Evolutionary conservation across 176 grass and related monocot genomes (phyloP).

Genomic region (Pontederia paniculata): DNA sequence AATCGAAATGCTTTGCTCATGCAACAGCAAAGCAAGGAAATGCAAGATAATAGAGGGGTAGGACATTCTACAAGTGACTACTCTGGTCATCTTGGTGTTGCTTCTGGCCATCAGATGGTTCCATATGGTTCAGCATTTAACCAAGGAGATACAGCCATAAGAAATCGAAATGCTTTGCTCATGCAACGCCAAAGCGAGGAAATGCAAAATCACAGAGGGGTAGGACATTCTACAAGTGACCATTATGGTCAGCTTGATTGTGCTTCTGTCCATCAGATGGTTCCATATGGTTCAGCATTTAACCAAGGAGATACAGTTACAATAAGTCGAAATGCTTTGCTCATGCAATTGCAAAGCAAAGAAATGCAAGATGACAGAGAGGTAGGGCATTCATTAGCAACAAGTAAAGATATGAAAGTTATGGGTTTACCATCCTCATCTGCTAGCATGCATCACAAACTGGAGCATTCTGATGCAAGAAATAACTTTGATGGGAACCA

Average conservation of each 20-base stretch:
- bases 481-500: conserved; percentile 37
- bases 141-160: conserved; percentile 32
- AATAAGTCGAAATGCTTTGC: conserved; percentile 47
- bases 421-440: conserved; percentile 33
- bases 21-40: conserved; percentile 48
- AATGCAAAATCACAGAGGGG: conserved; percentile 36
- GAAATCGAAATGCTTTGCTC: conserved; percentile 46
- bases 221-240: conserved; percentile 20
- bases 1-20: conserved; percentile 54
- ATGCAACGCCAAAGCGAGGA: conserved; percentile 47
- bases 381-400: conserved; percentile 35
- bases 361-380: conserved; percentile 47
- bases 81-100: too few relatives aligned
- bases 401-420: conserved; percentile 33
- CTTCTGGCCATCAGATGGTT: conserved; percentile 27
- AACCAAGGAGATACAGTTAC: conserved; percentile 35
- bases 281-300: conserved; percentile 30
- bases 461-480: conserved; percentile 46
- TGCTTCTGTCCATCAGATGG: conserved; percentile 38
- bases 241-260: conserved; percentile 25
- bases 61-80: too few relatives aligned
- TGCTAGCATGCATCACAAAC: conserved; percentile 29
- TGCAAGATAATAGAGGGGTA: conserved; percentile 41
- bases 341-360: conserved; percentile 47
- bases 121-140: conserved; percentile 26